Conservation (phyloP, 2,329 filamentous ascomycete species). For the Phoma sp. region DNA sequence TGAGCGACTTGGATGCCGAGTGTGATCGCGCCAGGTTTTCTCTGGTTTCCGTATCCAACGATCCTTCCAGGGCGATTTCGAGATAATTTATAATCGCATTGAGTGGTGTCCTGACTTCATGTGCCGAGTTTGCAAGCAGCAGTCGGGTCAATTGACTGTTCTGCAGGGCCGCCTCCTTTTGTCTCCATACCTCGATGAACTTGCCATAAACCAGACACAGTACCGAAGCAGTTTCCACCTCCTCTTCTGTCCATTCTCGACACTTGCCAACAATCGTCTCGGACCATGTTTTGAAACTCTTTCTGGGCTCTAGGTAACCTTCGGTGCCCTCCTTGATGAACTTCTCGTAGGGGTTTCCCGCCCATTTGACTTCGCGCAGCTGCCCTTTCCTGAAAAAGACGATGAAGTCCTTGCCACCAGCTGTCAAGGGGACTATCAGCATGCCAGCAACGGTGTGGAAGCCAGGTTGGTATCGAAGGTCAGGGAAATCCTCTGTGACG, state of each 20-base stretch:
- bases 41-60: slow-evolving; percentile 78
- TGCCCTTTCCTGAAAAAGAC: slow-evolving; percentile 87
- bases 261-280: slow-evolving; percentile 83
- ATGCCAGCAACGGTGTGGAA: slow-evolving; percentile 80
- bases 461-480: slow-evolving; percentile 78
- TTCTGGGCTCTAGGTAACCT: slow-evolving; percentile 77
- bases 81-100: slow-evolving; percentile 96
- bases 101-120: slow-evolving; percentile 87
- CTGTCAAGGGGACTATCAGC: slow-evolving; percentile 80
- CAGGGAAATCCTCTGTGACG: slow-evolving; percentile 76
- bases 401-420: slow-evolving; percentile 81
- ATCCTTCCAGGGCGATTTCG: slow-evolving; percentile 85
- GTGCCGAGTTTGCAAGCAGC: slow-evolving; percentile 84
- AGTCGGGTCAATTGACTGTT: slow-evolving; percentile 80
- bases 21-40: slow-evolving; percentile 86
- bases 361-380: slow-evolving; percentile 80
- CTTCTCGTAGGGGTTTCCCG: slow-evolving; percentile 86
- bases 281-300: slow-evolving; percentile 80
- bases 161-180: slow-evolving; percentile 84
- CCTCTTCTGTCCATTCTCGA: slow-evolving; percentile 86
- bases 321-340: slow-evolving; percentile 73
- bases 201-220: slow-evolving; percentile 86
- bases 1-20: slow-evolving; percentile 88
- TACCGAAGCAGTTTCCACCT: slow-evolving; percentile 86
- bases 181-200: slow-evolving; percentile 92